Evolutionary conservation across 257 asterid genomes (phyloP).

Genomic region (Plantago elongata): DNA sequence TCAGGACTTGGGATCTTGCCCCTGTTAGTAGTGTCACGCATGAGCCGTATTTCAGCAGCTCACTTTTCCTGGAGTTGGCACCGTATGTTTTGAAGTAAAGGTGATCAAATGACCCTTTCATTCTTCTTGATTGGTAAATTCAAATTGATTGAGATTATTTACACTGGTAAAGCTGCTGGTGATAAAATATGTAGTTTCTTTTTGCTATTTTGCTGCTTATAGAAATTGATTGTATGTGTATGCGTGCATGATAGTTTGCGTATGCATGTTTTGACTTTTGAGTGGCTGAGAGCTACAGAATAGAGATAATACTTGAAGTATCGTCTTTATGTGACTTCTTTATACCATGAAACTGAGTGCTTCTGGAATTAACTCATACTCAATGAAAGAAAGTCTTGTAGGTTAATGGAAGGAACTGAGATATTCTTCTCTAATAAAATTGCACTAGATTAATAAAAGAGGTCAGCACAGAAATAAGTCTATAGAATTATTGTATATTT

Average conservation of each 20-base stretch:
- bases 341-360: background rate
- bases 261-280: conserved; percentile 1
- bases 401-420: background rate
- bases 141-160: background rate
- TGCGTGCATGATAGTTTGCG: background rate
- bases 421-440: conserved; percentile 8
- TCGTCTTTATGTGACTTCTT: conserved; percentile 5
- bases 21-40: conserved; percentile 71
- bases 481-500: background rate
- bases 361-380: conserved; percentile 3
- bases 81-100: conserved; percentile 93
- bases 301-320: conserved; percentile 1
- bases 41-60: conserved; percentile 85
- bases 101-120: conserved; percentile 81
- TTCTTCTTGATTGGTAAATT: conserved; percentile 8
- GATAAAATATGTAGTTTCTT: no score
- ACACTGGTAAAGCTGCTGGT: background rate
- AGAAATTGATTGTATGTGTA: background rate
- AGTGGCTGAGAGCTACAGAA: background rate
- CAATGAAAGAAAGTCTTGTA: background rate
- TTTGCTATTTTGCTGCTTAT: background rate
- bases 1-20: conserved; percentile 61
- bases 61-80: conserved; percentile 92
- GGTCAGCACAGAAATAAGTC: conserved; percentile 5
- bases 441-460: conserved; percentile 8